phyloP scores from a whole-genome alignment of 441 rosid species.

The Pelargonium australe region DNA sequence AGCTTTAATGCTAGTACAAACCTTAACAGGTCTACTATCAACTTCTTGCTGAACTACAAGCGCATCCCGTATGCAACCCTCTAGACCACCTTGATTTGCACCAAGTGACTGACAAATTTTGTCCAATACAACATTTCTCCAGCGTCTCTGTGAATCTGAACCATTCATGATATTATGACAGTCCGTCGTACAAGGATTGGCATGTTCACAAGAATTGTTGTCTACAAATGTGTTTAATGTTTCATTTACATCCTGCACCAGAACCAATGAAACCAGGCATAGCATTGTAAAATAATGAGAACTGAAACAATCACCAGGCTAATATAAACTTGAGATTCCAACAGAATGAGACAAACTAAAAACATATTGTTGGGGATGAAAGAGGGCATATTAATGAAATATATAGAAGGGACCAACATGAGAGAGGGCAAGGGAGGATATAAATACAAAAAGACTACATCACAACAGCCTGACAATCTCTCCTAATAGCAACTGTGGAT shows the following conservation, averaged over 20 bases:
- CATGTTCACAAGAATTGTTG: constrained; percentile 18
- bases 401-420: background rate
- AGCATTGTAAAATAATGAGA: constrained; percentile 8
- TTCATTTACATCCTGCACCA: constrained; percentile 25
- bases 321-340: background rate
- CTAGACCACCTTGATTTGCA: constrained; percentile 42
- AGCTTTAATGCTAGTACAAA: constrained; percentile 22
- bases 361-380: background rate
- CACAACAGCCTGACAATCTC: background rate
- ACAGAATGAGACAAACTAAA: background rate
- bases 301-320: background rate
- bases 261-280: constrained; percentile 16
- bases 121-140: constrained; percentile 42
- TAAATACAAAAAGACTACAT: background rate
- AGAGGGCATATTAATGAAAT: background rate
- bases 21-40: constrained; percentile 33
- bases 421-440: background rate
- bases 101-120: constrained; percentile 36
- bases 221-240: constrained; percentile 17
- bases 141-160: constrained; percentile 26
- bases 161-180: constrained; percentile 22
- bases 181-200: constrained; percentile 10
- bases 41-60: constrained; percentile 24
- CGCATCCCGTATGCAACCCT: constrained; percentile 42
- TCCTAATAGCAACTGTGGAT: background rate